Percentiles rank a stretch among this genome's conserved stretches.
These are phyloP conservation scores for Plectranthus barbatus DNA, from an alignment of 257 asterid genomes.

Conservation along the genomic window DNA sequence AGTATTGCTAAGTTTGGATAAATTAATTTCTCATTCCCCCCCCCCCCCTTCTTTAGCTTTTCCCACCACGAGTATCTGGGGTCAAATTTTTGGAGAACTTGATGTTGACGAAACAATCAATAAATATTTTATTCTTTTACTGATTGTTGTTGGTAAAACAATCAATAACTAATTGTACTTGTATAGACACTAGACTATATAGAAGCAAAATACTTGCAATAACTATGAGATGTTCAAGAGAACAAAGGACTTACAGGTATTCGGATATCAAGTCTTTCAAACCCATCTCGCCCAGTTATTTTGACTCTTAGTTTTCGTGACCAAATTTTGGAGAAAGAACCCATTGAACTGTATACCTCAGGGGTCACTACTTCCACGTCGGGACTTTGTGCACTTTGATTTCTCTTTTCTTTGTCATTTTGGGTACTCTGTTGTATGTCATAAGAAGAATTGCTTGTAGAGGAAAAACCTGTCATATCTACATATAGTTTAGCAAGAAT, in stretches of 20 bases:
- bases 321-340: constrained; percentile 56
- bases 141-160: too few species aligned
- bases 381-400: constrained; percentile 32
- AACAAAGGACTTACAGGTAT: constrained; percentile 66
- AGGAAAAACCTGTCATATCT: constrained; percentile 31
- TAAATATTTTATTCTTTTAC: too few species aligned
- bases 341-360: constrained; percentile 44
- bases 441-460: constrained; percentile 26
- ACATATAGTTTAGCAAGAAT: constrained; percentile 16
- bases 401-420: constrained; percentile 29
- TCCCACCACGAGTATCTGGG: too few species aligned
- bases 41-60: too few species aligned
- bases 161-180: too few species aligned
- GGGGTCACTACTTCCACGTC: constrained; percentile 72
- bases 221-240: neutral
- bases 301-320: constrained; percentile 72
- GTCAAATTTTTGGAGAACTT: too few species aligned
- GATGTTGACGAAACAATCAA: too few species aligned
- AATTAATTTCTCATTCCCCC: too few species aligned
- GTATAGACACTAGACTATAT: too few species aligned
- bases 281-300: constrained; percentile 88
- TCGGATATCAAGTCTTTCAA: constrained; percentile 71
- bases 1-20: too few species aligned
- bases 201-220: neutral
- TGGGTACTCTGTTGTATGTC: constrained; percentile 17